Base-by-base conservation (phyloP, 495 filamentous ascomycete genomes). In the Xylaria intraflava region DNA sequence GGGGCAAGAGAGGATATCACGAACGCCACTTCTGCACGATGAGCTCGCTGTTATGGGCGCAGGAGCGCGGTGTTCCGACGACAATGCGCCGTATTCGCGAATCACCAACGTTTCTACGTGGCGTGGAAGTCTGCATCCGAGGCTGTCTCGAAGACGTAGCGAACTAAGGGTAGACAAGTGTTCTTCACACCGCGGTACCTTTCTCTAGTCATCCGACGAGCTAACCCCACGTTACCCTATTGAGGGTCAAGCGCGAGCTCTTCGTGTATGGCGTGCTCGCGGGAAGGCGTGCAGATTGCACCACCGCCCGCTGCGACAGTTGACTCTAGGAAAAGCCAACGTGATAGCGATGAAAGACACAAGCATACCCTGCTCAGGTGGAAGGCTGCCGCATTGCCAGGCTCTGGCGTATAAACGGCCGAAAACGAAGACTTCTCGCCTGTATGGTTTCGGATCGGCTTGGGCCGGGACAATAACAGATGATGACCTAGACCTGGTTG, bases 91-190 rank as follows among this genome's bases (percentile, higher is more conserved):
- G 11, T 17, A 19, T 19, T 20, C 19, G n/a, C 24, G 40, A 16
- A 43, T 30, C 12, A 31, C 39, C 23, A 36, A 31, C 16, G 39
- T 44, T 19, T 16, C 30, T 31, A 14, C 19, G 20, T 36, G 39
- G 42, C 39, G 35, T 51, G 27, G 39, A 44, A 44, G 31, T 51
- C 39, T 44, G 49, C 49, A 44, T 33, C 14, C 7, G 29, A 51
- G 39, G 39, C 39, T 36, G 20, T 43, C 35, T 51, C 27, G 49
- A 51, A 51, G 35, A n/a, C 35, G 8, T 29, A 11, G 17, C 35
- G 17, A 38, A 12, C 31, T 41, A 38, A 26, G 29, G 17, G 39
- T 19, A 12, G 17, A n/a, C 19, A 27, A 19, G 0, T 43, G 27
- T 22, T 26, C 19, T 51, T 44, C 39, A 44, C 29, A 40, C 26